Evolutionary conservation across 2,329 filamentous ascomycete species (phyloP), one percentile per base, ranked within the genome.

Genomic region (Talaromyces sp.): DNA sequence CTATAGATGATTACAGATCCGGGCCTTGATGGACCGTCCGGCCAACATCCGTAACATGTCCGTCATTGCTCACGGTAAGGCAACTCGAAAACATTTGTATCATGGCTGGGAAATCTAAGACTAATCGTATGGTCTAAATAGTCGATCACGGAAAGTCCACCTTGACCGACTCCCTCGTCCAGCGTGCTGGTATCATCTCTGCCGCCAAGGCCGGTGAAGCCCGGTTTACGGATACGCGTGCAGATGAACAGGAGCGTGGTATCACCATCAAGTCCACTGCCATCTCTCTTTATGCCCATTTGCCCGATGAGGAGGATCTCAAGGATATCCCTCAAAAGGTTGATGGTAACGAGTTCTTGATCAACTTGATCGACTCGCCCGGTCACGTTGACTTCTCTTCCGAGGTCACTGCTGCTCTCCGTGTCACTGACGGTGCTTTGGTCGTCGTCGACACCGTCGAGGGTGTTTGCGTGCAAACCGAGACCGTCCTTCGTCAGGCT

Each of bases 331-430:
- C 89, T 67, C 86, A 87, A 77, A 88, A 90, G 81, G 89, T 90
- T 68, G 84, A 91, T 64, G 94, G 94, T 79, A 89, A 88, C 78
- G 91, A 96, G 78, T 99, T 99, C 89, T 84, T 99, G 84, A 95
- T 99, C 88, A 99, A 99, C 88, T 85, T 99, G 81, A 99, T 99
- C 78, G 94, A 99, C 81, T 99, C 94, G 61, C 94, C 94, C 64
- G 94, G 94, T 86, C 94, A 99, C 93, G 94, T 99, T 83, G 94
- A 99, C 83, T 99, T 99, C 88, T 99, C 94, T 41, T 99, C 94
- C 67, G 94, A 99, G 78, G 94, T 99, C 77, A 99, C 94, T 75
- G 94, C 94, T 77, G 94, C 94, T 77, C 93, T 99, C 75, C 94
- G 94, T 91, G 94, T 99, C 81, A 99, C 94, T 70, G 94, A 99